A percentile compares a stretch with the other conserved stretches of the same genome.
Evolutionary conservation across 768 basidiomycete genomes (phyloP).

Genomic region (Chalciporus piperatus): DNA sequence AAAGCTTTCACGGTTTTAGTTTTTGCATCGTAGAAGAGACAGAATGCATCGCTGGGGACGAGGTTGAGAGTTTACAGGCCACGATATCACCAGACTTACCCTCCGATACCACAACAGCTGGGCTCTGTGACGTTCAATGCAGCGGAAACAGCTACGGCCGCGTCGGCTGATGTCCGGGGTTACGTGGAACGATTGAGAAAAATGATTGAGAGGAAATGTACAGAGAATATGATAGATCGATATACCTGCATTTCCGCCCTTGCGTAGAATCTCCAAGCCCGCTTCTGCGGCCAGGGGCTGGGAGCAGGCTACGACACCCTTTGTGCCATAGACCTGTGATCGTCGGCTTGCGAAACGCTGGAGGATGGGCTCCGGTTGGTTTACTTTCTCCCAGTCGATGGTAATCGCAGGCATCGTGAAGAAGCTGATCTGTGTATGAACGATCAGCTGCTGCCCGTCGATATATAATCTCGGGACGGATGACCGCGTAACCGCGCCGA

Average conservation of each 20-base stretch:
- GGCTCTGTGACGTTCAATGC: constrained; percentile 92
- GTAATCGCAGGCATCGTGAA: constrained; percentile 27
- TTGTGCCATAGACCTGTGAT: constrained; percentile 83
- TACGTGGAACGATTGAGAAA: neutral
- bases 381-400: constrained; percentile 60
- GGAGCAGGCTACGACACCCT: constrained; percentile 83
- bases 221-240: neutral
- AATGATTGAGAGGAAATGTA: no score
- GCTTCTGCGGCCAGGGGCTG: constrained; percentile 92
- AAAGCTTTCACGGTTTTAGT: constrained; percentile 80
- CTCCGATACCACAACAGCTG: constrained; percentile 88
- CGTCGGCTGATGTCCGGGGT: constrained; percentile 59
- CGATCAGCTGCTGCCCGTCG: neutral
- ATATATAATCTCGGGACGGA: constrained; percentile 4
- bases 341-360: constrained; percentile 79
- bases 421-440: constrained; percentile 1
- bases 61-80: constrained; percentile 9
- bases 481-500: neutral
- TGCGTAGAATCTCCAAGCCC: constrained; percentile 85
- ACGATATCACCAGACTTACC: constrained; percentile 42
- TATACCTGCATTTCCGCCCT: constrained; percentile 94
- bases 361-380: constrained; percentile 62
- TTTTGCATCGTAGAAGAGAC: constrained; percentile 86
- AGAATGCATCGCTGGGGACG: constrained; percentile 74
- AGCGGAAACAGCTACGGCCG: constrained; percentile 90